Conservation (phyloP, 192 early-diverging fungal genomes). For the Coemansia sp. region DNA sequence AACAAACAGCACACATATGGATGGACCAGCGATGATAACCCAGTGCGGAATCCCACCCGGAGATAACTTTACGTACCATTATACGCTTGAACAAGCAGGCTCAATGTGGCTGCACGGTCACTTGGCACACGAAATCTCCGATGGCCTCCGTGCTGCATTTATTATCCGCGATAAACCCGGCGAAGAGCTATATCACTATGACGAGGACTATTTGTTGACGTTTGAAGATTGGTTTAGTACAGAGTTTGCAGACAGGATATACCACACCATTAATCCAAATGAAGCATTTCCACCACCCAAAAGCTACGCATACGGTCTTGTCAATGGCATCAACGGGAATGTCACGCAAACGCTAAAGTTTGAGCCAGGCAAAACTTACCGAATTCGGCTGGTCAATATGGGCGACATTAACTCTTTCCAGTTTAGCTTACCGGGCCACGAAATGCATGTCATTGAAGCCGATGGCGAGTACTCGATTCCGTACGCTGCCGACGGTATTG, state of each 20-base stretch:
- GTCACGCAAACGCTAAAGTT: conserved; percentile 58
- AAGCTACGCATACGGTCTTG: not conserved
- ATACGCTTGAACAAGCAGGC: conserved; percentile 57
- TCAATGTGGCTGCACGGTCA: conserved; percentile 75
- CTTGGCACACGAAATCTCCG: conserved; percentile 65
- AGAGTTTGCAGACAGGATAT: too few relatives aligned
- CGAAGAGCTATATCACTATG: conserved; percentile 44
- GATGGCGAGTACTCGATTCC: conserved; percentile 65
- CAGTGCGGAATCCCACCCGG: conserved; percentile 72
- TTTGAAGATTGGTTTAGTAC: conserved; percentile 66
- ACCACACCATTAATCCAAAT: too few relatives aligned
- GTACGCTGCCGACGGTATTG: conserved; percentile 54
- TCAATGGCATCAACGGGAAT: conserved; percentile 24
- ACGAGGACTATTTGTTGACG: conserved; percentile 58
- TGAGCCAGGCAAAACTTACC: conserved; percentile 72
- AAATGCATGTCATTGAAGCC: conserved; percentile 72
- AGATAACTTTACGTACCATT: conserved; percentile 61
- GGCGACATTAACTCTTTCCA: conserved; percentile 56
- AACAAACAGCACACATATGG: conserved; percentile 21
- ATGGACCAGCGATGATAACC: conserved; percentile 65
- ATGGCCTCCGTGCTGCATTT: conserved; percentile 16
- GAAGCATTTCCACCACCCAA: too few relatives aligned
- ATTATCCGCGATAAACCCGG: conserved; percentile 56
- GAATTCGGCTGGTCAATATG: conserved; percentile 75
- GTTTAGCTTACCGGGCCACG: conserved; percentile 72